Evolutionary conservation across 768 basidiomycete genomes (phyloP).

Genomic region (Lactarius sp.): DNA sequence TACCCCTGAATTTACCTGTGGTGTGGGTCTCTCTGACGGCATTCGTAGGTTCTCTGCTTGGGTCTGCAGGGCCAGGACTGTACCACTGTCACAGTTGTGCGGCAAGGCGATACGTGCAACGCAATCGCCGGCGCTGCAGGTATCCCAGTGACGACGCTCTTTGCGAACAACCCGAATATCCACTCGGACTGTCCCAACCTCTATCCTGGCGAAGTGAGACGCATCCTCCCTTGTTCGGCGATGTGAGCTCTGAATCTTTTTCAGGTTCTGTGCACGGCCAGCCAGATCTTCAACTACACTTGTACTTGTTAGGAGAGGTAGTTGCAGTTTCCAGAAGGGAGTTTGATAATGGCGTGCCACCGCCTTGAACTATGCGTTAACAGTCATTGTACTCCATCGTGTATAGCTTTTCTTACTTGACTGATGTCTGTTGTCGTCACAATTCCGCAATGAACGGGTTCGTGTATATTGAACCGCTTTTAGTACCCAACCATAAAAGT

Average conservation of each 20-base stretch:
- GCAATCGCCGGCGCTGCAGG: slow-evolving; percentile 38
- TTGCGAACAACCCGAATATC: slow-evolving; percentile 75
- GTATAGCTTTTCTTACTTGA: neutral
- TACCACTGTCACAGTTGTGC: slow-evolving; percentile 43
- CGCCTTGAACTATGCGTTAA: neutral
- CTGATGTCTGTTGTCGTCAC: too few species aligned
- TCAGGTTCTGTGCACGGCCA: slow-evolving; percentile 2
- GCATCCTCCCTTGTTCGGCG: neutral
- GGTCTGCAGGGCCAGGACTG: slow-evolving; percentile 57
- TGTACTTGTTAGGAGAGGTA: too few species aligned
- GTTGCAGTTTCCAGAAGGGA: too few species aligned
- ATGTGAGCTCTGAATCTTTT: neutral
- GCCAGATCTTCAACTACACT: neutral
- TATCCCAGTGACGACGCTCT: slow-evolving; percentile 52
- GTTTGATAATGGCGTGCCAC: too few species aligned
- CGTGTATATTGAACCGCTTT: neutral
- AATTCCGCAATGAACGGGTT: too few species aligned
- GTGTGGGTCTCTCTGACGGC: neutral
- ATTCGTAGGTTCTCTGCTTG: slow-evolving; percentile 42
- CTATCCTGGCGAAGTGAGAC: slow-evolving; percentile 66
- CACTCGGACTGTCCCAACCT: slow-evolving; percentile 52
- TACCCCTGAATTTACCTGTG: too few species aligned
- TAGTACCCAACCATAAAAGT: neutral
- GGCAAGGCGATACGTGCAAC: slow-evolving; percentile 47
- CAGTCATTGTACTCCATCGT: neutral